Conservation (phyloP, 495 filamentous ascomycete species). For the Lasiosphaeriaceae sp. region DNA sequence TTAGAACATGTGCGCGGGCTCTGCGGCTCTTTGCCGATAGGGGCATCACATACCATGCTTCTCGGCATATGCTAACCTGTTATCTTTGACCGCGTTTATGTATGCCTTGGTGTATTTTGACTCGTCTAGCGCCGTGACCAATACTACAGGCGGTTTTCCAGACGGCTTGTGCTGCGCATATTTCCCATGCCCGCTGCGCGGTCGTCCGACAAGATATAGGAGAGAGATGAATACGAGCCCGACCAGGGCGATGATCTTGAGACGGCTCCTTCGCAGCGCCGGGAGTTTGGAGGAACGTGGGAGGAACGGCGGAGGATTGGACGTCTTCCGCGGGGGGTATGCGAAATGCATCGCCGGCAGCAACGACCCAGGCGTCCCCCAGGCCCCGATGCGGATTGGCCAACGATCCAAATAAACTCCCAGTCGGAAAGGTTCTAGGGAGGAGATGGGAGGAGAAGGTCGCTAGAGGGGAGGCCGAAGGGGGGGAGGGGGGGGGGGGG, state of each 20-base stretch:
- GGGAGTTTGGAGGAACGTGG: slow-evolving; percentile 58
- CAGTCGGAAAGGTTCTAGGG: not conserved
- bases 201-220: slow-evolving; percentile 57
- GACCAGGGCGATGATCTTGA: slow-evolving; percentile 59
- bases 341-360: slow-evolving; percentile 76
- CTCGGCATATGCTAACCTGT: slow-evolving; percentile 79
- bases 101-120: slow-evolving; percentile 58
- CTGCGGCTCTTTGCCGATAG: not conserved
- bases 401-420: not conserved
- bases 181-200: slow-evolving; percentile 28
- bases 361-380: not conserved
- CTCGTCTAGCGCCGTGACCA: slow-evolving; percentile 81
- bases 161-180: slow-evolving; percentile 28
- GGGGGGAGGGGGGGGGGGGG: no score
- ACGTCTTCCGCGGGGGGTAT: slow-evolving; percentile 77
- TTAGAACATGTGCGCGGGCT: not conserved
- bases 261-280: slow-evolving; percentile 59
- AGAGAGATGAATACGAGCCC: slow-evolving; percentile 53
- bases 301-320: slow-evolving; percentile 59
- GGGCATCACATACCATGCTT: slow-evolving; percentile 71
- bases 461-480: no score
- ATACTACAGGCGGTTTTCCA: slow-evolving; percentile 75
- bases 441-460: not conserved
- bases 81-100: slow-evolving; percentile 67
- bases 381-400: not conserved